phyloP scores from a whole-genome alignment of 2,329 filamentous ascomycete genomes.

The Alternaria tenuissima region DNA sequence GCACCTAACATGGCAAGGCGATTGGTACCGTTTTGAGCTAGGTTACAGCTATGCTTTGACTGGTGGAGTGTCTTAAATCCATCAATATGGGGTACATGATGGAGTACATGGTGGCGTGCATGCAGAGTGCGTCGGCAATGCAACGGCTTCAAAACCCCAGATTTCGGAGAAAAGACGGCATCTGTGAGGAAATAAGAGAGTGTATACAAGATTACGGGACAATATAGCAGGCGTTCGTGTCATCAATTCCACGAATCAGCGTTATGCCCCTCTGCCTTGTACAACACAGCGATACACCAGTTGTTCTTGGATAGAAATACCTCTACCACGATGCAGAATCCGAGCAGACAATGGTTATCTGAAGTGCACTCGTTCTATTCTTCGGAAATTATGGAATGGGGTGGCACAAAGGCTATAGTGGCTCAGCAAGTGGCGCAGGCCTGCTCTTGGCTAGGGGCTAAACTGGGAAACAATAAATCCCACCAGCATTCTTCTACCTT shows the following conservation, averaged over 20 bases:
- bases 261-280: background rate
- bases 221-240: background rate
- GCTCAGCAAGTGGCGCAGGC: background rate
- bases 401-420: background rate
- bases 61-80: slow-evolving; percentile 3
- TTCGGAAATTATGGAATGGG: background rate
- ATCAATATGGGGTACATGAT: slow-evolving; percentile 8
- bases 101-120: slow-evolving; percentile 3
- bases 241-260: slow-evolving; percentile 15
- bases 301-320: background rate
- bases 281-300: background rate
- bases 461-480: background rate
- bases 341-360: background rate
- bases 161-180: slow-evolving; percentile 7
- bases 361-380: background rate
- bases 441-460: background rate
- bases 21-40: background rate
- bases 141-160: slow-evolving; percentile 3
- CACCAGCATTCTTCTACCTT: background rate
- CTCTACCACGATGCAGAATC: background rate
- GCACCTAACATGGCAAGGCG: background rate
- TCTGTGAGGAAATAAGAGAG: background rate
- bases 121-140: slow-evolving; percentile 6
- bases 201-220: slow-evolving; percentile 2
- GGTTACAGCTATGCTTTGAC: background rate